These are phyloP conservation scores for Amanita molliuscula DNA, from an alignment of 768 basidiomycete genomes.

Conservation along the genomic window DNA sequence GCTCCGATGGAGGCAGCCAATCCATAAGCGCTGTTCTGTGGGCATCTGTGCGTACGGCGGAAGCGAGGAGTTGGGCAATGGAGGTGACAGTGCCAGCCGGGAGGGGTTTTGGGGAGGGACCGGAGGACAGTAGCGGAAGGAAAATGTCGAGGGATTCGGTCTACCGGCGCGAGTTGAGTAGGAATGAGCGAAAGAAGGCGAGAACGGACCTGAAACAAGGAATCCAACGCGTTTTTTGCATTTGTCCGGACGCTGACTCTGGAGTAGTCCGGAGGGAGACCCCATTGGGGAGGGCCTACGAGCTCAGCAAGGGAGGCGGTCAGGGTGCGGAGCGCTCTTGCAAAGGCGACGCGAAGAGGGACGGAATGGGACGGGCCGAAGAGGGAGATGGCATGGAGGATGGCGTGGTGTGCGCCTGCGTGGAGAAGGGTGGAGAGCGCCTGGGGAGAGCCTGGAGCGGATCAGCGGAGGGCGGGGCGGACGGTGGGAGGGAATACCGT, in stretches of 20 bases:
- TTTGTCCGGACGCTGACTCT: slow-evolving; percentile 27
- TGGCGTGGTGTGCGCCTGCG: slow-evolving; percentile 45
- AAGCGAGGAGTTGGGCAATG: slow-evolving; percentile 50
- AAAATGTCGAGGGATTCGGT: slow-evolving; percentile 53
- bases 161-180: slow-evolving; percentile 18
- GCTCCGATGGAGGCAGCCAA: slow-evolving; percentile 53
- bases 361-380: slow-evolving; percentile 27
- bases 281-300: slow-evolving; percentile 63
- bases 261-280: slow-evolving; percentile 36
- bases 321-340: slow-evolving; percentile 53
- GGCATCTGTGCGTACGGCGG: slow-evolving; percentile 33
- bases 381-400: slow-evolving; percentile 51
- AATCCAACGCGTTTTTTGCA: slow-evolving; percentile 47
- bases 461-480: neutral
- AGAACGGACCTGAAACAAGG: slow-evolving; percentile 45
- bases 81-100: slow-evolving; percentile 26
- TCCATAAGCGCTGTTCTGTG: slow-evolving; percentile 44
- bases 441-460: slow-evolving; percentile 42
- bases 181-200: neutral
- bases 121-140: slow-evolving; percentile 49
- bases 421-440: slow-evolving; percentile 48
- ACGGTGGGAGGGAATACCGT: slow-evolving; percentile 31
- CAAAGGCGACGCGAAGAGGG: slow-evolving; percentile 43
- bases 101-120: slow-evolving; percentile 14
- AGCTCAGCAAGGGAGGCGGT: slow-evolving; percentile 53